These are phyloP conservation scores for Ilyonectria robusta DNA, from an alignment of 2,329 filamentous ascomycete species.

Conservation along the genomic window DNA sequence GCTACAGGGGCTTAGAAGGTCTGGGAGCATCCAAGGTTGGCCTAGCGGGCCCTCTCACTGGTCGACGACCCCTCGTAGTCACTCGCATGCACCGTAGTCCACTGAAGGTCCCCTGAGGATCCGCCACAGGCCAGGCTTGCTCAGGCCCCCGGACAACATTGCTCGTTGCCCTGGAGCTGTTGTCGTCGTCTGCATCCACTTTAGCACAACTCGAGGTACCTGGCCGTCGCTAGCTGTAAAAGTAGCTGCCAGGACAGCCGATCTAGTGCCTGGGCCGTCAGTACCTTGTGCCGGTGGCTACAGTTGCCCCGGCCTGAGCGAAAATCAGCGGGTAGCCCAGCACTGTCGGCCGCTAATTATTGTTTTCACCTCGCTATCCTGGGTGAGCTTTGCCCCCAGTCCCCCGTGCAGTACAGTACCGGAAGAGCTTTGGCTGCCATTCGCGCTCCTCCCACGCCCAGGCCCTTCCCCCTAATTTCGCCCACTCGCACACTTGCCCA, in stretches of 20 bases:
- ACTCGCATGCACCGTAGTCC: conserved; percentile 10
- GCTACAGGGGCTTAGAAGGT: conserved; percentile 12
- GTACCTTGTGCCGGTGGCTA: conserved; percentile 1
- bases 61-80: conserved; percentile 3
- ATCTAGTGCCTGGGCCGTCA: conserved; percentile 28
- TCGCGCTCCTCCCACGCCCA: conserved; percentile 20
- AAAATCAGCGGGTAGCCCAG: conserved; percentile 15
- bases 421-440: background rate
- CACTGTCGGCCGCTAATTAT: conserved; percentile 15
- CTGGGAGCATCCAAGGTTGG: conserved; percentile 13
- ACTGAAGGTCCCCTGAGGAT: conserved; percentile 17
- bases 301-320: conserved; percentile 5
- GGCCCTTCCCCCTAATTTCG: conserved; percentile 27
- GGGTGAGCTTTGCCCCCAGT: background rate
- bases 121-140: conserved; percentile 8
- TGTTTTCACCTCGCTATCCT: conserved; percentile 10
- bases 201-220: conserved; percentile 18
- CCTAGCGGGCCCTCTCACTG: conserved; percentile 10
- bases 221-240: conserved; percentile 7
- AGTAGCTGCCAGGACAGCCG: conserved; percentile 20
- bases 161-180: conserved; percentile 10
- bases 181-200: conserved; percentile 26
- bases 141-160: conserved; percentile 18
- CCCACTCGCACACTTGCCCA: conserved; percentile 27
- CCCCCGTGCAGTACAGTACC: conserved; percentile 7